A percentile compares a stretch with the other conserved stretches of the same genome.
These are phyloP conservation scores for Trichoderma parareesei DNA, from an alignment of 495 filamentous ascomycete genomes.

Conservation along the genomic window DNA sequence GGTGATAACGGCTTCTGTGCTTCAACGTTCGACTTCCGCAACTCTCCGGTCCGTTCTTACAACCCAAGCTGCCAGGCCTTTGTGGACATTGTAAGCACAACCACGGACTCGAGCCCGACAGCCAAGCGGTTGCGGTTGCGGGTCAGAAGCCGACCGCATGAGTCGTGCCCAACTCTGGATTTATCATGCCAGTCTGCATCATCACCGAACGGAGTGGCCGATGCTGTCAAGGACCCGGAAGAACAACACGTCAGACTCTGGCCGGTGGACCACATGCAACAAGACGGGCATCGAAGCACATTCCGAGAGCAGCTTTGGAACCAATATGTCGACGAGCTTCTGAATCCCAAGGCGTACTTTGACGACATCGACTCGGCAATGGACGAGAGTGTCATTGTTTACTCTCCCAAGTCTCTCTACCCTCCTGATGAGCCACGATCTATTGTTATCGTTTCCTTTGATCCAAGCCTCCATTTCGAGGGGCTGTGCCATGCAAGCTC, in stretches of 20 bases:
- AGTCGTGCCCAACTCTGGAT: slow-evolving; percentile 17
- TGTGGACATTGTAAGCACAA: slow-evolving; percentile 59
- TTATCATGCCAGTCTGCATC: neutral
- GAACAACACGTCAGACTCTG: neutral
- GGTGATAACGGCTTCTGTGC: slow-evolving; percentile 30
- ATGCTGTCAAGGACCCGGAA: neutral
- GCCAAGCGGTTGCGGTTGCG: neutral
- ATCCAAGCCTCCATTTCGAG: slow-evolving; percentile 35
- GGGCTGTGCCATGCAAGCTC: slow-evolving; percentile 18
- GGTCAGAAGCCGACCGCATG: slow-evolving; percentile 6
- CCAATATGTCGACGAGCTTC: slow-evolving; percentile 40
- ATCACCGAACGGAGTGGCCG: neutral
- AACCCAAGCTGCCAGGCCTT: slow-evolving; percentile 50
- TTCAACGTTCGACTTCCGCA: slow-evolving; percentile 45
- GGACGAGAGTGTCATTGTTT: slow-evolving; percentile 57
- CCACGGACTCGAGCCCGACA: slow-evolving; percentile 16
- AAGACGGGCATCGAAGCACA: neutral
- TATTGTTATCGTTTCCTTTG: slow-evolving; percentile 57
- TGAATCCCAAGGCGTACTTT: slow-evolving; percentile 46
- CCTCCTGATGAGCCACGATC: slow-evolving; percentile 19
- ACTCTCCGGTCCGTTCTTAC: slow-evolving; percentile 54
- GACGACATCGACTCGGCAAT: slow-evolving; percentile 44
- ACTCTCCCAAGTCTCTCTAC: slow-evolving; percentile 21
- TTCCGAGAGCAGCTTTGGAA: slow-evolving; percentile 18
- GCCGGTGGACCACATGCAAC: neutral